These are phyloP conservation scores for Fusarium sp. DNA, from an alignment of 2,329 filamentous ascomycete genomes.

Conservation along the genomic window DNA sequence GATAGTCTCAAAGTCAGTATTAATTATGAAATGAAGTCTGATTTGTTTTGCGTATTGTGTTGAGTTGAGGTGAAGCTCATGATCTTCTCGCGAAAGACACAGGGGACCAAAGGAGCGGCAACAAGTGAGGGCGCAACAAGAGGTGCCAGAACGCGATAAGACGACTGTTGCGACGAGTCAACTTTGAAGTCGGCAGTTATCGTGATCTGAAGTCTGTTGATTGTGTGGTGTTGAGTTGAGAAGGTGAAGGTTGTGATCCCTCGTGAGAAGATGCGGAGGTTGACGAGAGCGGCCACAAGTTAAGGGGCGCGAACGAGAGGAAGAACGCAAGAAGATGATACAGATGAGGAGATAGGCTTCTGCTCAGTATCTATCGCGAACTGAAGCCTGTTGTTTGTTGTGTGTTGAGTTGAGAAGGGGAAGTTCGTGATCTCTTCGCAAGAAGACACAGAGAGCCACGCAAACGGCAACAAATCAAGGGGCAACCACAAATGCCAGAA, in stretches of 20 bases:
- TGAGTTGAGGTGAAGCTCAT: not conserved
- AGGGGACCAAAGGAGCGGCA: not conserved
- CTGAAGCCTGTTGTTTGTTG: not conserved
- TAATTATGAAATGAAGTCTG: not conserved
- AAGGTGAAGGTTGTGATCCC: not conserved
- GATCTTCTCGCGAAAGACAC: conserved; percentile 1
- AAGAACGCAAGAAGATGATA: not conserved
- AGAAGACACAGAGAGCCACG: not conserved
- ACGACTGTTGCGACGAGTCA: no score
- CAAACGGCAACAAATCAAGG: not conserved
- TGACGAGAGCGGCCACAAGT: not conserved
- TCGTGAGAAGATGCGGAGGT: not conserved
- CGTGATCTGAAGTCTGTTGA: not conserved
- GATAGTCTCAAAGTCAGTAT: not conserved
- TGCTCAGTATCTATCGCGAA: not conserved
- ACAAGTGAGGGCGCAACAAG: not conserved
- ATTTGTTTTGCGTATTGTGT: not conserved
- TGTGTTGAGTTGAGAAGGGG: not conserved
- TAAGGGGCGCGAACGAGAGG: not conserved
- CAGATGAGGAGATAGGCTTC: not conserved
- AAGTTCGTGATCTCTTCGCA: not conserved
- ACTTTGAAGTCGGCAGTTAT: no score
- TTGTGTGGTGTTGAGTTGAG: not conserved
- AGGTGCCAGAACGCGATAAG: not conserved
- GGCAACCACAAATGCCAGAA: not conserved